Evolutionary conservation across 805 yeast species (phyloP).

Genomic region (Candida coquimbonensis): DNA sequence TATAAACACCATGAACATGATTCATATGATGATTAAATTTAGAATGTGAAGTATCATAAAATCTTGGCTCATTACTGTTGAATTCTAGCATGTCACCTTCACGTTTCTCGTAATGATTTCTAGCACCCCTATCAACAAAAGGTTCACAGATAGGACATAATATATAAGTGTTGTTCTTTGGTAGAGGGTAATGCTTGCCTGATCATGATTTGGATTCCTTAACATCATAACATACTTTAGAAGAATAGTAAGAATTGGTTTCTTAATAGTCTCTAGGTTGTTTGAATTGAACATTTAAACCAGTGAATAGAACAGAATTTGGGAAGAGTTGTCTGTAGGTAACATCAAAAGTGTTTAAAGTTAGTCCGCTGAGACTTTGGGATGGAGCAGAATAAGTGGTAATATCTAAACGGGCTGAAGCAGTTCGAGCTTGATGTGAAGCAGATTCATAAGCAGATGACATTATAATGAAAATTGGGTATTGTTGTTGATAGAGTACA

Average conservation of each 20-base stretch:
- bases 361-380: no score
- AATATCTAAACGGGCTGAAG: no score
- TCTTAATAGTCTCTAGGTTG: constrained; percentile 10
- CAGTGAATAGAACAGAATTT: constrained; percentile 1
- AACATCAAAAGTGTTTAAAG: no score
- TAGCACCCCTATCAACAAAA: neutral
- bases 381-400: no score
- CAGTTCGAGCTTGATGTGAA: no score
- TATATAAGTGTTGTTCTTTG: constrained; percentile 11
- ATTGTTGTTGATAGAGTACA: no score
- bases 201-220: constrained; percentile 7
- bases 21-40: constrained; percentile 11
- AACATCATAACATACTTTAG: constrained; percentile 8
- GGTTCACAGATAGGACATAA: constrained; percentile 14
- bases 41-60: constrained; percentile 11
- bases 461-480: no score
- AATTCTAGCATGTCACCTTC: constrained; percentile 1
- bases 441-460: no score
- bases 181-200: neutral
- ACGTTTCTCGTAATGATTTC: neutral
- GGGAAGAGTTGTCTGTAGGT: neutral
- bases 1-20: constrained; percentile 9
- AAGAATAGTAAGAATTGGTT: neutral
- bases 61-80: constrained; percentile 3
- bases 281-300: neutral